Base-by-base conservation (phyloP, 2,329 filamentous ascomycete genomes). In the Pestalotiopsis sp. region DNA sequence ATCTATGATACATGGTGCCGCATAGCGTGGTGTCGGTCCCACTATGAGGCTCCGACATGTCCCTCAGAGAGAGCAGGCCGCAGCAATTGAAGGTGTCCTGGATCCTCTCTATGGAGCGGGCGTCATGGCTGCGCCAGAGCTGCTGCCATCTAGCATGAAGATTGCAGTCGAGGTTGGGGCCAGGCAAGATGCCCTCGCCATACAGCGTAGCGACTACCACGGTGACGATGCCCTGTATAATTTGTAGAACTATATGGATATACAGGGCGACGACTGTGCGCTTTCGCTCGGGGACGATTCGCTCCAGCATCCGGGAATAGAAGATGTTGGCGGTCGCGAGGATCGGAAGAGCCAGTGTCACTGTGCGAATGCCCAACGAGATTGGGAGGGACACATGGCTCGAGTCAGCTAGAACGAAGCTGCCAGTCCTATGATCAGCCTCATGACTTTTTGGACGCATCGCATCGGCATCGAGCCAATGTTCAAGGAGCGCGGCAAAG, bases 1-100 rank as follows among this genome's bases (percentile, higher is more conserved):
- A 77, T 38, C 88, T 81, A 0, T 82, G 81, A 71, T 84, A 89
- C 4, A 82, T 78, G 60, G 81, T 76, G 4, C 79, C 72, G 74
- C 90, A 91, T 57, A 57, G 74, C 70, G 59, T 78, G 64, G 65
- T 73, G 72, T 65, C 78, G 71, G 66, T 80, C 68, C 66, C 69
- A 49, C 65, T 65, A 1, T 66, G 70, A 0, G 91, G 92, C 82
- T 86, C 93, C 0, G 87, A 86, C 72, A 86, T 87, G 74, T 94
- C 90, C 38, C 76, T 78, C 36, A 88, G 75, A 4, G 82, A 85
- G 67, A 83, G 83, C 41, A 92, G 82, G 0, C 92, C 92, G 72
- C 92, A 94, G 80, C 92, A 94, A 7, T 85, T 76, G 40, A 92
- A 85, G 0, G 84, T 77, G 75, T 93, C 89, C 74, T 94, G 92